Evolutionary conservation across 2,329 filamentous ascomycete species (phyloP), one percentile per base, ranked within the genome.

Genomic region (Alternaria brassicae): DNA sequence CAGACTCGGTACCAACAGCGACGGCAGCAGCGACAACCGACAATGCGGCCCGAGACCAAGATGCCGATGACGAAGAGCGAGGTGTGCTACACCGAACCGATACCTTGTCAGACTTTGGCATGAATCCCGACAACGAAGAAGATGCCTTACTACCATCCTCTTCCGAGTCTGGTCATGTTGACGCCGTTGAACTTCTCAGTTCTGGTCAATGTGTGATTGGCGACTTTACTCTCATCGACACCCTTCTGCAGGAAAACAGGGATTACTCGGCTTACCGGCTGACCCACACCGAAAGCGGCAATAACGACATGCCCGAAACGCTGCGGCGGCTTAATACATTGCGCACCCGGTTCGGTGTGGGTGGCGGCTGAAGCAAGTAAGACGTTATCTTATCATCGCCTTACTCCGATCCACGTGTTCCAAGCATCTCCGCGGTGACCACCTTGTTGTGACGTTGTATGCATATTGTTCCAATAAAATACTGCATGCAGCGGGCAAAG

Each of bases 51-150:
- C 70, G 73, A 37, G 67, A 71, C 13, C 86, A 88, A 68, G 85
- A 87, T 66, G 79, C 85, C 56, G 86, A 89, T 63, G 78, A 82
- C 6, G 87, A 89, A 75, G 87, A 89, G 72, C 81, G 84, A 28
- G 86, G 86, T 2, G 72, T 86, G 3, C 67, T 81, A 17, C 80
- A 80, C 54, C 58, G 78, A 75, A 74, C 69, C 51, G 74, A 77
- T 28, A 72, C 72, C 36, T 68, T 72, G 56, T 77, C 66, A 56
- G 74, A 72, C 61, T 69, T 79, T 8, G 80, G 78, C 47, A 74
- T 79, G 39, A 81, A 82, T 61, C 69, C 80, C 61, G 77, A 81
- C 45, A 63, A 73, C 50, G 71, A 76, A 28, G 68, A 72, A 25
- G 62, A 72, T 27, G 60, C 60, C 25, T 58, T 76, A 40, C 58